Evolutionary conservation across 495 filamentous ascomycete species (phyloP), one percentile per base, ranked within the genome.

Genomic region (Friedmanniomyces simplex): DNA sequence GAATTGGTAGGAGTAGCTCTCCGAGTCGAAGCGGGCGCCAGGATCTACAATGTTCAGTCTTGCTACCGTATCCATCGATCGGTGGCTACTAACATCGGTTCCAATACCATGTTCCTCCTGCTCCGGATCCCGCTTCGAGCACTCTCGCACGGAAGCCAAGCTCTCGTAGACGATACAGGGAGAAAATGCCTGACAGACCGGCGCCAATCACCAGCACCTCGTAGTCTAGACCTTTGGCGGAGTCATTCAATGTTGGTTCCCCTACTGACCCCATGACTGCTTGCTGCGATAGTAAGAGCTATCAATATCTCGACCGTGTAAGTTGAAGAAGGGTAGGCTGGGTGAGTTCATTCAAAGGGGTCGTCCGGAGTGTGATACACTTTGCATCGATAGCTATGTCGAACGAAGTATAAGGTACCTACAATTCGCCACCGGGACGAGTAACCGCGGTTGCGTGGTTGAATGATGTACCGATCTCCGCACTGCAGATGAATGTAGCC

Each of bases 161-260:
- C 21, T 61, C 45, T 21, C 43, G 25, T 32, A 61, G 21, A n/a
- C 52, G 25, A 25, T 56, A 50, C 8, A 50, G 39, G 4, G 42
- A 21, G 41, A 50, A 56, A 25, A 58, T 59, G 21, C 58, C 58
- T 8, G 53, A 48, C 20, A 61, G 43, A 25, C 58, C 58, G 24
- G 58, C 58, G 16, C 58, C 58, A 22, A 61, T 34, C n/a, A 61
- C 36, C 13, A 61, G 26, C 4, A 52, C 58, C 18, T 61, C 58
- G 41, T 53, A 24, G 13, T 55, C 52, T 3, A 43, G 39, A 16
- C 14, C 39, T 49, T 13, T 21, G 13, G 21, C 46, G 3, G 21
- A 24, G 21, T 49, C 46, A 10, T 20, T 10, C 18, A 20, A 20
- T 49, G 14, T 43, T 5, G 39, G 13, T 16, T 43, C 39, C 5